Evolutionary conservation across 2,329 filamentous ascomycete species (phyloP), one percentile per base, ranked within the genome.

Genomic region (Knoxdaviesia capensis): DNA sequence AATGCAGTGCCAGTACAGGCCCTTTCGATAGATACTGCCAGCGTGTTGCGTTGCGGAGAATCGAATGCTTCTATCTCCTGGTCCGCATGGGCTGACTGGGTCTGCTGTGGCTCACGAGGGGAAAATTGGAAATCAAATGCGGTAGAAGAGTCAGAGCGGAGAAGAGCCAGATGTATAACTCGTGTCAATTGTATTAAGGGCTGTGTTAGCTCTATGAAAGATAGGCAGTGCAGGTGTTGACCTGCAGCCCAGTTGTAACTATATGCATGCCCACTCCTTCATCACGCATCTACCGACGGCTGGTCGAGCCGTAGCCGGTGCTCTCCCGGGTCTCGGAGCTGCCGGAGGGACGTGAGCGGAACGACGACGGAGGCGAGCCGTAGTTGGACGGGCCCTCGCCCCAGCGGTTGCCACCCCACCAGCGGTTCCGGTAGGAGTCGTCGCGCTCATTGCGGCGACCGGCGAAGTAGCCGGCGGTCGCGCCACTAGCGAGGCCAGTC

Each of bases 231-330:
- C 2, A 29, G 29, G 11, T 38, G 37, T 10, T 30, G 20, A 6
- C 30, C 34, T 6, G 11, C 29, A 20, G 9, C 9, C 3, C 6
- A 36, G 6, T n/a, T n/a, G 4, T 7, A 41, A 20, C 11, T n/a
- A 20, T 20, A 20, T 20, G 3, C 20, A 20, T 20, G 3, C 20
- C 20, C 20, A 20, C 20, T 30, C 9, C 5, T 11, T 33, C 31
- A 34, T n/a, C n/a, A 29, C 9, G 29, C 31, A 29, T 28, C 45
- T 51, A 77, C 49, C 74, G 65, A 44, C 75, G 64, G 44, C 63
- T 71, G 0, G 80, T 84, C 6, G 74, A 78, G 6, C 80, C 80
- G 52, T 82, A 85, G 0, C 80, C 80, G 1, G 79, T 84, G 50
- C 76, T 81, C 50, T 79, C 70, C 30, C 47, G 41, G 11, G 41